phyloP scores from a whole-genome alignment of 2,329 filamentous ascomycete genomes.

The Zasmidium citrigriseum region DNA sequence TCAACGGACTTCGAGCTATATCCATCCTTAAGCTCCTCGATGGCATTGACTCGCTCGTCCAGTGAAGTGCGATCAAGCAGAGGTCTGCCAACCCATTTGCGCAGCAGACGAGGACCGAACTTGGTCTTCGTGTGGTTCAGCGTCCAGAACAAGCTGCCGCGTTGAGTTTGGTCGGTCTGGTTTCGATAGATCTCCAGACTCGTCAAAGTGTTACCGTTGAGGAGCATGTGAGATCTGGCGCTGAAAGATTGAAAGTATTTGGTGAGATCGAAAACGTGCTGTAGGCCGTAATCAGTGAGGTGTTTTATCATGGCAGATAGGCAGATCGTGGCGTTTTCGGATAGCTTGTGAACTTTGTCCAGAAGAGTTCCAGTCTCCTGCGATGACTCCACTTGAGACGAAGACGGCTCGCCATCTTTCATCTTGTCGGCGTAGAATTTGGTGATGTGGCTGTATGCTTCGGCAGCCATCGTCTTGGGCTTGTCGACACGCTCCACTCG shows the following conservation, averaged over 20 bases:
- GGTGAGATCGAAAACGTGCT: constrained; percentile 93
- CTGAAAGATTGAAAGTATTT: constrained; percentile 98
- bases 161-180: constrained; percentile 79
- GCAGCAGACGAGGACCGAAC: constrained; percentile 81
- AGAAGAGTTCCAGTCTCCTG: constrained; percentile 62
- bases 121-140: constrained; percentile 88
- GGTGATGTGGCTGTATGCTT: constrained; percentile 85
- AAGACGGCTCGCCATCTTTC: constrained; percentile 49
- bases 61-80: constrained; percentile 74
- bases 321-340: constrained; percentile 85
- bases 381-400: constrained; percentile 45
- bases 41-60: constrained; percentile 77
- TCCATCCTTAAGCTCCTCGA: constrained; percentile 78
- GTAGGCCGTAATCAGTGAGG: constrained; percentile 84
- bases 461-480: constrained; percentile 76
- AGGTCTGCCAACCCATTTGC: constrained; percentile 93
- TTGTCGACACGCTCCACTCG: constrained; percentile 79
- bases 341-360: constrained; percentile 81
- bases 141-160: constrained; percentile 93
- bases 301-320: constrained; percentile 96
- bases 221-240: constrained; percentile 88
- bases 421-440: constrained; percentile 90
- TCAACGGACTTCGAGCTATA: constrained; percentile 69
- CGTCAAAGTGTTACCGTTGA: constrained; percentile 92
- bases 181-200: constrained; percentile 96